Conservation (phyloP, 352 stramenopile species). For the Phytopythium chamaehyphon region DNA sequence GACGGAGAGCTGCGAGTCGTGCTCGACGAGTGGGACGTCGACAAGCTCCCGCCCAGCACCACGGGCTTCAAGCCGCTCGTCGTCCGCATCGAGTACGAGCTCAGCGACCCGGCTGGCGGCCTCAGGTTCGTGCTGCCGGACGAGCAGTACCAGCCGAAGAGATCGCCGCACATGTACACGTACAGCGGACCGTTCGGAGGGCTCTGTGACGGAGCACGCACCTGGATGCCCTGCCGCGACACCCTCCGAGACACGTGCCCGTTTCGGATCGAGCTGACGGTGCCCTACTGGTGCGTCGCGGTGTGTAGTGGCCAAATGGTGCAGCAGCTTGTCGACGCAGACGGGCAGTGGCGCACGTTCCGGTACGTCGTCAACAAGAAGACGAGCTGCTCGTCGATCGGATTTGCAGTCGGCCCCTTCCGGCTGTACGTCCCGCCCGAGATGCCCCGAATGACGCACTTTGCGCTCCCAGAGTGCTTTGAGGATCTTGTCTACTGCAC, state of each 20-base stretch:
- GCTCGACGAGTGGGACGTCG: slow-evolving; percentile 65
- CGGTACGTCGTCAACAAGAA: slow-evolving; percentile 77
- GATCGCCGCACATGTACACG: slow-evolving; percentile 84
- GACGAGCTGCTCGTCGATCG: slow-evolving; percentile 77
- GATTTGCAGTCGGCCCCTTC: slow-evolving; percentile 80
- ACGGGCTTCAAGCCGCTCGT: slow-evolving; percentile 67
- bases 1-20: slow-evolving; percentile 40
- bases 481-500: slow-evolving; percentile 76
- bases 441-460: slow-evolving; percentile 83
- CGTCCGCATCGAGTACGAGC: slow-evolving; percentile 78
- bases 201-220: slow-evolving; percentile 75
- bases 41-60: slow-evolving; percentile 60
- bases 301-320: slow-evolving; percentile 85
- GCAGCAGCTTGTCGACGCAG: slow-evolving; percentile 57
- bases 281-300: slow-evolving; percentile 78
- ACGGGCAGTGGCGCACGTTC: slow-evolving; percentile 63
- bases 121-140: slow-evolving; percentile 74
- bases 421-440: slow-evolving; percentile 65
- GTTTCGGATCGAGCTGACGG: slow-evolving; percentile 72
- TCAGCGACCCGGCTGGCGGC: slow-evolving; percentile 56
- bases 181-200: slow-evolving; percentile 79
- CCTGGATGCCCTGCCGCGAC: slow-evolving; percentile 84
- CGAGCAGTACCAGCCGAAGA: slow-evolving; percentile 57
- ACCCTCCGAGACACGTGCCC: slow-evolving; percentile 68
- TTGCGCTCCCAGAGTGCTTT: slow-evolving; percentile 71